Evolutionary conservation across 495 filamentous ascomycete species (phyloP).

Genomic region (Aspergillus affinis): DNA sequence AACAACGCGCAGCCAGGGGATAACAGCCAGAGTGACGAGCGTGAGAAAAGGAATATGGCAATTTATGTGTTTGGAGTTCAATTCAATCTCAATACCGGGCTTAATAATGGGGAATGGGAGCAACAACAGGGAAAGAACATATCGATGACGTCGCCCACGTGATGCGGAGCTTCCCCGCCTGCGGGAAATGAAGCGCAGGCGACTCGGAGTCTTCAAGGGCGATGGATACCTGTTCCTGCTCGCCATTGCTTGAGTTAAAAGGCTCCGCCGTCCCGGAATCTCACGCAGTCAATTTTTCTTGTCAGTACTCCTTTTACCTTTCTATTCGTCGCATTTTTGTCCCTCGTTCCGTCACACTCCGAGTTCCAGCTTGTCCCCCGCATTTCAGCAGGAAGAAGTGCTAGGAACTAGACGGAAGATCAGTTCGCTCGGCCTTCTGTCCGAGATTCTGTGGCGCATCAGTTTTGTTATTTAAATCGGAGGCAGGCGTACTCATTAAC

Average conservation of each 20-base stretch:
- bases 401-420: background rate
- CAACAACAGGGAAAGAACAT: too few species aligned
- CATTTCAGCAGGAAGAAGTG: background rate
- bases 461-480: background rate
- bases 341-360: background rate
- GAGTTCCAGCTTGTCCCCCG: background rate
- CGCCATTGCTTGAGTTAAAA: background rate
- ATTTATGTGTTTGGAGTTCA: background rate
- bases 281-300: conserved; percentile 2
- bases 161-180: conserved; percentile 14
- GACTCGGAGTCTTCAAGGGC: conserved; percentile 2
- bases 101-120: background rate
- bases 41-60: too few species aligned
- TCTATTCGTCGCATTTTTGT: background rate
- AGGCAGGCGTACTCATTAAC: background rate
- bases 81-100: too few species aligned
- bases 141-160: conserved; percentile 17
- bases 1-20: background rate
- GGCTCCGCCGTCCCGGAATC: background rate
- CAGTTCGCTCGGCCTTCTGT: background rate
- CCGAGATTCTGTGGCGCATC: background rate
- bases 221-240: background rate
- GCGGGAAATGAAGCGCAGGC: background rate
- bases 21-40: too few species aligned
- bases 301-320: background rate